Evolutionary conservation across 2,329 filamentous ascomycete genomes (phyloP).

Genomic region (Fusarium keratoplasticum): DNA sequence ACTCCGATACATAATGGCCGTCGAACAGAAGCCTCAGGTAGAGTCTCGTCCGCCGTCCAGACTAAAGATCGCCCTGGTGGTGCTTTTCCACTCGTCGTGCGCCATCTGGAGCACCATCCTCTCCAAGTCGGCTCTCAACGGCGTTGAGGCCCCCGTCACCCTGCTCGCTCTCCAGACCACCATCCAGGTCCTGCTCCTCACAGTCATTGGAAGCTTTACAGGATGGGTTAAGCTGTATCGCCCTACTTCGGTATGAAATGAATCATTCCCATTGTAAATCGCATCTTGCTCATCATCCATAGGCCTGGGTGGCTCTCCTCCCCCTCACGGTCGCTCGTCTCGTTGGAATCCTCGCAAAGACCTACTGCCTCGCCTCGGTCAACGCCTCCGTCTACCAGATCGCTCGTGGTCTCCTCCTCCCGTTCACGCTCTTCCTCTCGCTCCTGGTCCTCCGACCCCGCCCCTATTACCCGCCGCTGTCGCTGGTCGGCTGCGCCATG

Average conservation of each 20-base stretch:
- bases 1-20: conserved; percentile 19
- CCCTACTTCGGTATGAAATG: conserved; percentile 33
- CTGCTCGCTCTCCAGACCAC: conserved; percentile 42
- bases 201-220: conserved; percentile 36
- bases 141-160: conserved; percentile 42
- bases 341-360: conserved; percentile 43
- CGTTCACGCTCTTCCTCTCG: conserved; percentile 43
- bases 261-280: background rate
- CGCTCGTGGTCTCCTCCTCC: conserved; percentile 41
- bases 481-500: conserved; percentile 42
- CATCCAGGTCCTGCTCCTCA: conserved; percentile 40
- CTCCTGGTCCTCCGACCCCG: conserved; percentile 42
- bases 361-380: conserved; percentile 44
- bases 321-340: conserved; percentile 42
- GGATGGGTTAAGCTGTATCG: conserved; percentile 42
- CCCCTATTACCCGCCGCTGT: conserved; percentile 44
- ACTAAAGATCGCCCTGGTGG: conserved; percentile 38
- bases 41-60: conserved; percentile 33
- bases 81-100: conserved; percentile 44
- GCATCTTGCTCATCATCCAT: background rate
- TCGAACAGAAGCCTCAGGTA: conserved; percentile 24
- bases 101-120: conserved; percentile 44
- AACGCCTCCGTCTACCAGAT: conserved; percentile 45
- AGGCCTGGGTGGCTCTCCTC: conserved; percentile 42
- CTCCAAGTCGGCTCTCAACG: conserved; percentile 43